These are phyloP conservation scores for Blepharisma undulans DNA, from an alignment of 169 alveolate species.

Conservation along the genomic window DNA sequence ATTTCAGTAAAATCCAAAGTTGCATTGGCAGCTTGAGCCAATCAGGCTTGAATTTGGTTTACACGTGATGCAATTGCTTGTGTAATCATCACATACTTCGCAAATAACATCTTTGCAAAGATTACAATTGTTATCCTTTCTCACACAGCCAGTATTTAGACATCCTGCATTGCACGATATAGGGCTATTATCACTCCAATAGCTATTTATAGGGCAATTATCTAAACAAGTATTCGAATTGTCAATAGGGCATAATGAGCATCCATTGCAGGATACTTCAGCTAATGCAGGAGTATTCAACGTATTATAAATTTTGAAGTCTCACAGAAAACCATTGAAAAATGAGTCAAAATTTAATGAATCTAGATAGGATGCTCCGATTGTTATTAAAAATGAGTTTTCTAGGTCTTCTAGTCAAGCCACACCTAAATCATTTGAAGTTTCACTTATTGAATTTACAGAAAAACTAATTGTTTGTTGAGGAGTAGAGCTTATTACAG, in stretches of 20 bases:
- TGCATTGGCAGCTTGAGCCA: not conserved
- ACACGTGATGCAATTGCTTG: not conserved
- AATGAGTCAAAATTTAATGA: not conserved
- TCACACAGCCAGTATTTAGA: slow-evolving; percentile 24
- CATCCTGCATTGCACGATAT: not conserved
- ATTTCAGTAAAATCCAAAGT: not conserved
- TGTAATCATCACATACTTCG: not conserved
- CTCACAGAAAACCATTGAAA: slow-evolving; percentile 25
- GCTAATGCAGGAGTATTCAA: not conserved
- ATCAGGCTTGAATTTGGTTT: not conserved
- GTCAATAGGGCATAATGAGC: slow-evolving; percentile 19
- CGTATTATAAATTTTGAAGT: not conserved
- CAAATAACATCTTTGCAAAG: not conserved
- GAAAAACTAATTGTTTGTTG: not conserved
- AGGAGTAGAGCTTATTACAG: not conserved
- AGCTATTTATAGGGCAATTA: not conserved
- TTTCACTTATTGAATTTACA: not conserved
- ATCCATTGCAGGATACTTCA: not conserved
- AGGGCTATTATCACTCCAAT: not conserved
- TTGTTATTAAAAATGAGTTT: not conserved
- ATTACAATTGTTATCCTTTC: slow-evolving; percentile 22
- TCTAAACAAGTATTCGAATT: not conserved
- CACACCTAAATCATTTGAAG: not conserved
- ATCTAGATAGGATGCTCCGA: not conserved
- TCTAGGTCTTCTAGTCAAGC: not conserved